Conservation (phyloP, 2,329 filamentous ascomycete genomes). For the Cadophora gregata region DNA sequence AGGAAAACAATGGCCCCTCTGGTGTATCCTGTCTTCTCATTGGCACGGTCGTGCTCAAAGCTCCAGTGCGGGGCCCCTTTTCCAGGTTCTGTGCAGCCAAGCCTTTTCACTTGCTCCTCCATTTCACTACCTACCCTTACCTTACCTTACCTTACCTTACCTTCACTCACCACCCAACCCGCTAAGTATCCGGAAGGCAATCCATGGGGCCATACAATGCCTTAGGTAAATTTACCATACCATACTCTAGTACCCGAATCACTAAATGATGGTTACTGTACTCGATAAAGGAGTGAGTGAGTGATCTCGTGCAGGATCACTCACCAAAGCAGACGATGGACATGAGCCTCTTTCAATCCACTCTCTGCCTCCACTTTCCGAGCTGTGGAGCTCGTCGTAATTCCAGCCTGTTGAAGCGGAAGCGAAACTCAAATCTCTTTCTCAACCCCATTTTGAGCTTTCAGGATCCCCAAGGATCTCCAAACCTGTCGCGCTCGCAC, state of each 20-base stretch:
- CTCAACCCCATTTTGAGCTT: slow-evolving; percentile 14
- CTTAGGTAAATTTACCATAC: neutral
- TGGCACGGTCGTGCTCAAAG: slow-evolving; percentile 18
- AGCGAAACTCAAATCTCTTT: slow-evolving; percentile 16
- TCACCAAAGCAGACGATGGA: slow-evolving; percentile 2
- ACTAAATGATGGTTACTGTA: slow-evolving; percentile 5
- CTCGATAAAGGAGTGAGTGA: slow-evolving; percentile 7
- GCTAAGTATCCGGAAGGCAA: neutral
- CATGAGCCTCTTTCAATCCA: neutral
- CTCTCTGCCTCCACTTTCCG: neutral
- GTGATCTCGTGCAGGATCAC: neutral
- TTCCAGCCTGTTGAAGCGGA: neutral
- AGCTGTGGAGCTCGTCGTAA: slow-evolving; percentile 4
- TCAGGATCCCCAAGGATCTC: slow-evolving; percentile 16
- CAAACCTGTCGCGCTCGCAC: slow-evolving; percentile 20
- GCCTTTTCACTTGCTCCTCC: neutral
- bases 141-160: neutral
- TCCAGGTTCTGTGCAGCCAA: neutral
- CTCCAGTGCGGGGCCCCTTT: slow-evolving; percentile 9
- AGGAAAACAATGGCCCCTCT: slow-evolving; percentile 4
- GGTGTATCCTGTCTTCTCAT: neutral
- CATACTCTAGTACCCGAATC: neutral
- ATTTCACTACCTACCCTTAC: neutral
- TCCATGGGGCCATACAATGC: neutral
- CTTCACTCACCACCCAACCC: neutral